phyloP scores from a whole-genome alignment of 192 early-diverging fungal genomes.

The Pecoramyces ruminantium region DNA sequence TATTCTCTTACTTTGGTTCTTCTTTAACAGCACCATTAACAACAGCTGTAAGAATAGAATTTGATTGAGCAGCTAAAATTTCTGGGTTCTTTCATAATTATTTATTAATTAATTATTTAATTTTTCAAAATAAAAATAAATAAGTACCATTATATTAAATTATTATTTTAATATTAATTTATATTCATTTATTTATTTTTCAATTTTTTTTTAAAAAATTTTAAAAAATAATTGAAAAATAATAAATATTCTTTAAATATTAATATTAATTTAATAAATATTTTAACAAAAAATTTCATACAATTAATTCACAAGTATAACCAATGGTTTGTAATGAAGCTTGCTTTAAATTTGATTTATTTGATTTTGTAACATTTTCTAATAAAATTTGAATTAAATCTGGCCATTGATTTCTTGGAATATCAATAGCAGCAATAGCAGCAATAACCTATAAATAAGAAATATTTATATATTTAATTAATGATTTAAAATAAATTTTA shows the following conservation, averaged over 20 bases:
- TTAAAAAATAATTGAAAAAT: too few relatives aligned
- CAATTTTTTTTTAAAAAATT: too few relatives aligned
- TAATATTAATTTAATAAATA: too few relatives aligned
- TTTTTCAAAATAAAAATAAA: too few relatives aligned
- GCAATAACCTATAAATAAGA: constrained; percentile 67
- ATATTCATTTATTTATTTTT: too few relatives aligned
- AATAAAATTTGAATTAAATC: constrained; percentile 71
- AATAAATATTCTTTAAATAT: too few relatives aligned
- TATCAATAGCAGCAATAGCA: constrained; percentile 84
- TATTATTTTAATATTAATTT: too few relatives aligned
- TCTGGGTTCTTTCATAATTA: constrained; percentile 46
- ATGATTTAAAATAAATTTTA: too few relatives aligned
- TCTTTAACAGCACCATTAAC: constrained; percentile 89
- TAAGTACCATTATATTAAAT: too few relatives aligned
- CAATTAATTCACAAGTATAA: constrained; percentile 79
- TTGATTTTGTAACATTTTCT: constrained; percentile 45
- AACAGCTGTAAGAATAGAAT: constrained; percentile 84
- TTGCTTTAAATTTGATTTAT: constrained; percentile 55
- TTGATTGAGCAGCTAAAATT: constrained; percentile 63
- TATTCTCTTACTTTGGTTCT: constrained; percentile 46
- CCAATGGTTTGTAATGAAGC: constrained; percentile 79
- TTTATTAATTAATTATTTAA: too few relatives aligned
- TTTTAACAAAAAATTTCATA: too few relatives aligned
- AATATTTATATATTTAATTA: too few relatives aligned
- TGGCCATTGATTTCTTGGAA: constrained; percentile 71